Evolutionary conservation across 441 rosid genomes (phyloP).

Genomic region (Francoa sonchifolia): DNA sequence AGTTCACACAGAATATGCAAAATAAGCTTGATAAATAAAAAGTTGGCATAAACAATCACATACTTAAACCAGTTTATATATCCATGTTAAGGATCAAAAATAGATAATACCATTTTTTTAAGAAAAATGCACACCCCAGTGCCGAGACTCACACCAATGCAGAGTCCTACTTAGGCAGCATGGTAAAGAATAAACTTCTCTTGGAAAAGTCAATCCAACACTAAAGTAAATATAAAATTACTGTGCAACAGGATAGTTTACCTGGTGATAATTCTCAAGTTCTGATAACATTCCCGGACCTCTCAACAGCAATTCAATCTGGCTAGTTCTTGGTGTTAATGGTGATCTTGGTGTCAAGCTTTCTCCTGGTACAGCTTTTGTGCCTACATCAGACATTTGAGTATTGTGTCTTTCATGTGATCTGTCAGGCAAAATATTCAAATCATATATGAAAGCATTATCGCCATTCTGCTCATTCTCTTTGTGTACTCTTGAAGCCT

Average conservation of each 20-base stretch:
- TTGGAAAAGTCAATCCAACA: constrained; percentile 1
- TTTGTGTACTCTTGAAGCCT: constrained; percentile 29
- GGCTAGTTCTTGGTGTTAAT: constrained; percentile 62
- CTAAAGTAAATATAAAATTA: not conserved
- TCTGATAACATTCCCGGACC: constrained; percentile 64
- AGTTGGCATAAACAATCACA: too few species aligned
- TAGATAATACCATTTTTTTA: too few species aligned
- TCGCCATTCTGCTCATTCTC: constrained; percentile 36
- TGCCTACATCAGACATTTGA: constrained; percentile 28
- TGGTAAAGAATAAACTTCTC: too few species aligned
- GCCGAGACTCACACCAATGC: too few species aligned
- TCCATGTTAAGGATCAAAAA: too few species aligned
- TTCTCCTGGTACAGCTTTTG: constrained; percentile 48
- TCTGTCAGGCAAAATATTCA: constrained; percentile 28
- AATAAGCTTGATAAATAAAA: too few species aligned
- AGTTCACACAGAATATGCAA: too few species aligned
- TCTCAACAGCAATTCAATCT: constrained; percentile 68
- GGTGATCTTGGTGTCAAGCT: constrained; percentile 92
- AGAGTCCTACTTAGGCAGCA: too few species aligned
- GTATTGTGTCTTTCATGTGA: constrained; percentile 30
- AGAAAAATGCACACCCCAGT: too few species aligned
- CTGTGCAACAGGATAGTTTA: constrained; percentile 12
- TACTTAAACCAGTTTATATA: too few species aligned
- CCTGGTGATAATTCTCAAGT: constrained; percentile 86
- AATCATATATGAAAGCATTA: constrained; percentile 37